These are phyloP conservation scores for Candida ponderosae DNA, from an alignment of 805 yeast species.

Conservation along the genomic window DNA sequence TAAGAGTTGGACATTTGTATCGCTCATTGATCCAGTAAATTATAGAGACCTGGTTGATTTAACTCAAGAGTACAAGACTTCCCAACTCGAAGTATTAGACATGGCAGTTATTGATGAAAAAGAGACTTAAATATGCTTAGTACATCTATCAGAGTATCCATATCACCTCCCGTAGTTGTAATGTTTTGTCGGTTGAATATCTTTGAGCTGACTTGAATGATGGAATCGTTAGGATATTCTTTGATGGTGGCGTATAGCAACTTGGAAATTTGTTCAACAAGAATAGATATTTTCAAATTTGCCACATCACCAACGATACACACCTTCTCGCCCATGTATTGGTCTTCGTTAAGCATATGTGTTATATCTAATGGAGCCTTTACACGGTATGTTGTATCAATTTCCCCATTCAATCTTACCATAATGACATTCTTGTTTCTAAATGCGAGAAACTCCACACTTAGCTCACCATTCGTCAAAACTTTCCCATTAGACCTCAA, in stretches of 20 bases:
- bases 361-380: slow-evolving; percentile 12
- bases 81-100: slow-evolving; percentile 74
- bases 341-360: slow-evolving; percentile 17
- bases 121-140: slow-evolving; percentile 16
- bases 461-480: background rate
- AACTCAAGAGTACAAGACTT: slow-evolving; percentile 44
- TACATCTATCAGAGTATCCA: slow-evolving; percentile 1
- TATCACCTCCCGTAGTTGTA: background rate
- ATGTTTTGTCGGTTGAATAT: slow-evolving; percentile 4
- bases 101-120: slow-evolving; percentile 76
- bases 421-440: slow-evolving; percentile 31
- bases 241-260: slow-evolving; percentile 11
- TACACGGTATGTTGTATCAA: slow-evolving; percentile 17
- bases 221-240: slow-evolving; percentile 7
- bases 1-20: slow-evolving; percentile 45
- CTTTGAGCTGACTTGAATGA: slow-evolving; percentile 19
- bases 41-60: slow-evolving; percentile 64
- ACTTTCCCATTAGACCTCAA: background rate
- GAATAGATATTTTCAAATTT: slow-evolving; percentile 9
- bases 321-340: slow-evolving; percentile 32
- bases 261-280: slow-evolving; percentile 17
- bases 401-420: slow-evolving; percentile 34
- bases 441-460: slow-evolving; percentile 21
- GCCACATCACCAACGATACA: slow-evolving; percentile 15
- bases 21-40: slow-evolving; percentile 79